These are phyloP conservation scores for Phylloporus scabripes DNA, from an alignment of 768 basidiomycete species.

Conservation along the genomic window DNA sequence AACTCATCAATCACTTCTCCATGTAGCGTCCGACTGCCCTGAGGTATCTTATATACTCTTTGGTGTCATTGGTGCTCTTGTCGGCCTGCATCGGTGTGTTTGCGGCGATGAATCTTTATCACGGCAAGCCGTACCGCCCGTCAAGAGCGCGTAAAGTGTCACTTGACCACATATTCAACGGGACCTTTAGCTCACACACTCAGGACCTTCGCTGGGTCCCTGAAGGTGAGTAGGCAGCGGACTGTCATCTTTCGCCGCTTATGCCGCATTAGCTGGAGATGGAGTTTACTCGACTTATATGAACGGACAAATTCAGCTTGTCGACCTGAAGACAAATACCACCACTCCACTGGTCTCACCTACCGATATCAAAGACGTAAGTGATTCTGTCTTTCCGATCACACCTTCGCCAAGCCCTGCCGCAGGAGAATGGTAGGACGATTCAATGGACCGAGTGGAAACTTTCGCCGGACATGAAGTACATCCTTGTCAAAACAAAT, in stretches of 20 bases:
- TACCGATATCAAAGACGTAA: conserved; percentile 61
- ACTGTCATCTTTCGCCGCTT: neutral
- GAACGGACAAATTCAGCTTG: conserved; percentile 65
- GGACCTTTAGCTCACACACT: conserved; percentile 59
- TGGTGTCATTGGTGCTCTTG: conserved; percentile 54
- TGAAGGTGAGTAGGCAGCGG: conserved; percentile 57
- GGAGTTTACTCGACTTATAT: conserved; percentile 76
- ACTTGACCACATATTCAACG: conserved; percentile 91
- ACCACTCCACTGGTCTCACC: conserved; percentile 56
- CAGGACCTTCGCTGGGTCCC: conserved; percentile 76
- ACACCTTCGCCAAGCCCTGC: conserved; percentile 2
- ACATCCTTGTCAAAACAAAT: conserved; percentile 77
- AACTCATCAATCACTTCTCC: conserved; percentile 5
- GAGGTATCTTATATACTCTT: conserved; percentile 55
- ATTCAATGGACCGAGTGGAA: conserved; percentile 62
- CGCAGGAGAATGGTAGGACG: conserved; percentile 49
- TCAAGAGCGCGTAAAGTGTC: conserved; percentile 63
- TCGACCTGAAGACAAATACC: conserved; percentile 72
- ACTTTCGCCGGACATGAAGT: conserved; percentile 87
- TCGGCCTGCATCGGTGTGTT: conserved; percentile 71
- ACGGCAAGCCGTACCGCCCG: conserved; percentile 45
- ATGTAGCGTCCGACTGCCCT: conserved; percentile 47
- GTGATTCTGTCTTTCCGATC: conserved; percentile 7
- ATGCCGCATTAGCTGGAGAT: conserved; percentile 69
- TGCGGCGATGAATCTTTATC: conserved; percentile 65